Evolutionary conservation across 371 early-diverging fungal species (phyloP), one percentile per base, ranked within the genome.

Genomic region (Mortierella sp.): DNA sequence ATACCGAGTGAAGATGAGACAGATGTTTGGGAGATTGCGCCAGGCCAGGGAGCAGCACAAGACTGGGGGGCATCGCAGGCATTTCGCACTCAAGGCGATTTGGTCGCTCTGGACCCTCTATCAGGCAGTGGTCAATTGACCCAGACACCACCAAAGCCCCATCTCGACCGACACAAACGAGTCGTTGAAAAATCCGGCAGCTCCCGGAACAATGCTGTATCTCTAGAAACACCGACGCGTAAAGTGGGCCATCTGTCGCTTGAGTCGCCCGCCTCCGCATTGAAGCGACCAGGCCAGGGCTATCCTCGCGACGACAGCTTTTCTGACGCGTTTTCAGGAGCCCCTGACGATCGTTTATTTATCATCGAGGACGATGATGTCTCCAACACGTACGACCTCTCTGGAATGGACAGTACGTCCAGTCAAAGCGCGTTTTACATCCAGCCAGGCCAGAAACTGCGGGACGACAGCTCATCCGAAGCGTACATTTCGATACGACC

Each of bases 191-290:
- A 10, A 35, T 65, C 65, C 35, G 24, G 65, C 38, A 65, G 38
- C 65, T 65, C 16, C 49, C 70, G 43, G 35, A 49, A 41, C 24
- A 49, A 44, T 35, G 43, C 27, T 21, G 55, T 84, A 32, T 84
- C 84, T 0, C 48, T 84, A 27, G 84, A 84, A 21, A 78, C 84
- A 18, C 84, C 84, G 18, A 84, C 70, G 43, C 84, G 81, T 24
- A 77, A 78, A 63, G 81, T 84, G 4, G 49, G 76, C n/a, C 38
- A 75, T 29, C 70, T 84, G n/a, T 60, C 77, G 2, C 81, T 84
- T 54, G 58, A 81, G 0, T 78, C 78, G 0, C 78, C 84, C 24
- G 74, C 44, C 27, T 60, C 49, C 16, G 44, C 48, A 12, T 55
- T 70, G 51, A 72, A 54, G 41, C 21, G n/a, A 29, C 18, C 29